Conservation (phyloP, 2,329 filamentous ascomycete genomes). For the Capronia coronata region DNA sequence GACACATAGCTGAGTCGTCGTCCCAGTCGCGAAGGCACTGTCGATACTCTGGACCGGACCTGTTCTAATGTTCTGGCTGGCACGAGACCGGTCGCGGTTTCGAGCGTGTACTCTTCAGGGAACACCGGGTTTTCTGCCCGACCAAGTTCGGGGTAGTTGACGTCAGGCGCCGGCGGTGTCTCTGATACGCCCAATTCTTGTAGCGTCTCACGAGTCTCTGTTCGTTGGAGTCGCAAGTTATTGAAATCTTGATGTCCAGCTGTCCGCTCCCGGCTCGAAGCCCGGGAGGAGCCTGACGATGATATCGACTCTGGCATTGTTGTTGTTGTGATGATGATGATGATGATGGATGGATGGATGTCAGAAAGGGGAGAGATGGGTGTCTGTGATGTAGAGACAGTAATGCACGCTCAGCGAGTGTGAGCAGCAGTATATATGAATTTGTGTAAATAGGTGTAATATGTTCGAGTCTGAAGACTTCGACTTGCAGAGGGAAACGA, state of each 20-base stretch:
- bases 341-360: background rate
- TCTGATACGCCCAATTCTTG: slow-evolving; percentile 28
- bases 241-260: slow-evolving; percentile 6
- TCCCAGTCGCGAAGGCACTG: slow-evolving; percentile 33
- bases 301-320: background rate
- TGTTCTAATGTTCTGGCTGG: slow-evolving; percentile 48
- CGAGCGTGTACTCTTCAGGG: slow-evolving; percentile 54
- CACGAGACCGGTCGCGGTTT: slow-evolving; percentile 56
- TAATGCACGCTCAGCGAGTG: background rate
- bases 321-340: background rate
- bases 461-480: background rate
- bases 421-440: too few species aligned
- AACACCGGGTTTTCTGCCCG: slow-evolving; percentile 24
- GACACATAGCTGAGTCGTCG: slow-evolving; percentile 11
- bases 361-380: background rate
- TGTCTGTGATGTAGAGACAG: background rate
- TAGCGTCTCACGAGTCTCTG: slow-evolving; percentile 26
- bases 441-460: background rate
- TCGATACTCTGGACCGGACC: slow-evolving; percentile 37
- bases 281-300: background rate
- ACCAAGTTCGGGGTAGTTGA: slow-evolving; percentile 32
- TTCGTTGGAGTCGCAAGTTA: slow-evolving; percentile 8
- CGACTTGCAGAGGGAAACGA: background rate
- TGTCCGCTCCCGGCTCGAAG: background rate
- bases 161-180: slow-evolving; percentile 26